phyloP scores from a whole-genome alignment of 2,329 filamentous ascomycete species.

The Pseudogymnoascus sp. region DNA sequence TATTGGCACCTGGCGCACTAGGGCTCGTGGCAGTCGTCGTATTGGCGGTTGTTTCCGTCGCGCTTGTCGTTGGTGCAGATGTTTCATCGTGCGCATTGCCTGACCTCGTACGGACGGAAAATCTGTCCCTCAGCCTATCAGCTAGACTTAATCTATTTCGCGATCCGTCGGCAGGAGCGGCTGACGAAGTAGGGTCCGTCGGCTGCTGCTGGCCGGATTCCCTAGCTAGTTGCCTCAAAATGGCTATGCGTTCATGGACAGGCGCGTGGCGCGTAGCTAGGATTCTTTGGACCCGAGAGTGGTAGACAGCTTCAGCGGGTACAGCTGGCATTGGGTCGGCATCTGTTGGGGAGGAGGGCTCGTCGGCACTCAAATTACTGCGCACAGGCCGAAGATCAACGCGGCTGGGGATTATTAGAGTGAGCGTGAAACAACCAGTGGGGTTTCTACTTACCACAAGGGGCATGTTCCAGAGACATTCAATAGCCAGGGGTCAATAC shows the following conservation, averaged over 20 bases:
- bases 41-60: slow-evolving; percentile 1
- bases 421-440: not conserved
- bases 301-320: slow-evolving; percentile 5
- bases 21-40: not conserved
- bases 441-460: slow-evolving; percentile 48
- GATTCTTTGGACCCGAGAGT: not conserved
- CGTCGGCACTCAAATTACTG: not conserved
- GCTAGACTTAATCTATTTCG: not conserved
- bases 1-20: not conserved
- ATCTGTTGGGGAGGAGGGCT: not conserved
- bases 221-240: slow-evolving; percentile 44
- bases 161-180: not conserved
- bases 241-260: slow-evolving; percentile 54
- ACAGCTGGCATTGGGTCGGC: not conserved
- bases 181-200: not conserved
- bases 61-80: not conserved
- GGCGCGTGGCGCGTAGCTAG: slow-evolving; percentile 48
- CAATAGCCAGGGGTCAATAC: slow-evolving; percentile 62
- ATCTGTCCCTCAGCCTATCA: slow-evolving; percentile 1
- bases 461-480: slow-evolving; percentile 64
- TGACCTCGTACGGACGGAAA: not conserved
- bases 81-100: not conserved
- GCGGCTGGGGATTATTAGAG: slow-evolving; percentile 23
- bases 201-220: slow-evolving; percentile 19
- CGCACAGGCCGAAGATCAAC: slow-evolving; percentile 30